Conservation (phyloP, 2,329 filamentous ascomycete genomes). For the Calonectria ilicicola region DNA sequence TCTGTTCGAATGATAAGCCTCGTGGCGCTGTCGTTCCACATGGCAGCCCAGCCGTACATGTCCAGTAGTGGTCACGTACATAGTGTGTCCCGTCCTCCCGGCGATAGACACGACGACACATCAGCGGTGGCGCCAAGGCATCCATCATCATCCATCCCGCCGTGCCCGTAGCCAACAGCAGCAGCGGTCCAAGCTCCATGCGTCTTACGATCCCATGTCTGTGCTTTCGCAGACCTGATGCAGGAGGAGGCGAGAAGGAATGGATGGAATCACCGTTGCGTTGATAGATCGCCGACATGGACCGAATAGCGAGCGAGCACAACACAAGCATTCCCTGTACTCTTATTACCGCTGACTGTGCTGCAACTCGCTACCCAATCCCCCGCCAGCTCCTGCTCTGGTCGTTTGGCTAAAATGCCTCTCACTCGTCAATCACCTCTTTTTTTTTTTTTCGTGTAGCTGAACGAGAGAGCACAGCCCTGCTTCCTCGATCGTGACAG, state of each 20-base stretch:
- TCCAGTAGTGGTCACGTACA: no score
- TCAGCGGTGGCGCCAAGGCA: conserved; percentile 10
- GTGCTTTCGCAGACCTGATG: not conserved
- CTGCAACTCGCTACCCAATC: not conserved
- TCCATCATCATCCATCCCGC: not conserved
- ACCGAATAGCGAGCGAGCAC: conserved; percentile 1
- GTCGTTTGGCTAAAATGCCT: not conserved
- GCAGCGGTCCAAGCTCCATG: conserved; percentile 6
- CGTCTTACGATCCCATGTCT: conserved; percentile 10
- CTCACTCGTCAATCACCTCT: not conserved
- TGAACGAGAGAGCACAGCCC: not conserved
- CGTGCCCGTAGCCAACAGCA: not conserved
- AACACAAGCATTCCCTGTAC: not conserved
- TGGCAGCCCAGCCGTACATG: not conserved
- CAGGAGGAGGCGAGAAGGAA: not conserved
- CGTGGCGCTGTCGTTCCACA: conserved; percentile 5
- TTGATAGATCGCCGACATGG: conserved; percentile 1
- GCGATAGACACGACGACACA: conserved; percentile 22
- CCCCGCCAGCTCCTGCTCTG: not conserved
- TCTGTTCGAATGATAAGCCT: not conserved
- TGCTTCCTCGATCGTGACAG: not conserved
- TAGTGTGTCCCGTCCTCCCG: not conserved
- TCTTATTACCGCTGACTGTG: not conserved
- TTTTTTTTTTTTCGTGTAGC: not conserved
- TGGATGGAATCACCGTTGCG: not conserved